Percentiles rank a stretch among this genome's conserved stretches.
phyloP scores from a whole-genome alignment of 768 basidiomycete species.

The Candolleomyces efflorescens region DNA sequence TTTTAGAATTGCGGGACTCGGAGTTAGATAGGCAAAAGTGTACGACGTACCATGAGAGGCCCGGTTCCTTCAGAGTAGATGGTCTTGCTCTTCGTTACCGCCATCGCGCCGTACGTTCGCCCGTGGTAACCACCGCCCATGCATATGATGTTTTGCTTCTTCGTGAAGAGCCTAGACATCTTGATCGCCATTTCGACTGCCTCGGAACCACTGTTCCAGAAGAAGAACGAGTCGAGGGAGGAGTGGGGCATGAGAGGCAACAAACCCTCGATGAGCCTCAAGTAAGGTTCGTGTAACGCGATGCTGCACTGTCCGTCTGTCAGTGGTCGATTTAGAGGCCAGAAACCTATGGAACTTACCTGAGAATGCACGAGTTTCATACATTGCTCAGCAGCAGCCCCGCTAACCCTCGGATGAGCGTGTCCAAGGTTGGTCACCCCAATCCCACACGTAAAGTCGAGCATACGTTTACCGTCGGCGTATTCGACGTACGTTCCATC shows the following conservation, averaged over 20 bases:
- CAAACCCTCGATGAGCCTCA: slow-evolving; percentile 80
- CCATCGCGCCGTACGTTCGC: slow-evolving; percentile 90
- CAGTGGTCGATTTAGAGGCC: not conserved
- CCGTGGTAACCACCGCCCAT: slow-evolving; percentile 94
- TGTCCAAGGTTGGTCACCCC: slow-evolving; percentile 88
- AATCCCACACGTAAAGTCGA: slow-evolving; percentile 89
- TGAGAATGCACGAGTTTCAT: slow-evolving; percentile 75
- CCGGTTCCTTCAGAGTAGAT: slow-evolving; percentile 75
- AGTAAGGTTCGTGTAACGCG: slow-evolving; percentile 81
- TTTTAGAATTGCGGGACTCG: not conserved
- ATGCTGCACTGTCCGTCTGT: slow-evolving; percentile 69
- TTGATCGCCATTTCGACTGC: slow-evolving; percentile 89
- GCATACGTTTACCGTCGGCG: slow-evolving; percentile 64
- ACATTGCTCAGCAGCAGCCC: slow-evolving; percentile 87
- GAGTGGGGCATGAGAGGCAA: slow-evolving; percentile 87
- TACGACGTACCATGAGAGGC: slow-evolving; percentile 82
- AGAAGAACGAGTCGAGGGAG: slow-evolving; percentile 93
- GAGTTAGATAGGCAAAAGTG: not conserved
- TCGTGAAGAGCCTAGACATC: slow-evolving; percentile 75
- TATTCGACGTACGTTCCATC: slow-evolving; percentile 71
- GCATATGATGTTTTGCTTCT: slow-evolving; percentile 80
- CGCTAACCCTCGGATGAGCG: slow-evolving; percentile 82
- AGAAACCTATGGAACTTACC: slow-evolving; percentile 31
- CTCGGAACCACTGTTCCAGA: slow-evolving; percentile 96
- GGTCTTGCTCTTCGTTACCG: slow-evolving; percentile 91